Evolutionary conservation across 108 stramenopile genomes (phyloP), one percentile per base, ranked within the genome.

Genomic region (Schizochytrium sp.): DNA sequence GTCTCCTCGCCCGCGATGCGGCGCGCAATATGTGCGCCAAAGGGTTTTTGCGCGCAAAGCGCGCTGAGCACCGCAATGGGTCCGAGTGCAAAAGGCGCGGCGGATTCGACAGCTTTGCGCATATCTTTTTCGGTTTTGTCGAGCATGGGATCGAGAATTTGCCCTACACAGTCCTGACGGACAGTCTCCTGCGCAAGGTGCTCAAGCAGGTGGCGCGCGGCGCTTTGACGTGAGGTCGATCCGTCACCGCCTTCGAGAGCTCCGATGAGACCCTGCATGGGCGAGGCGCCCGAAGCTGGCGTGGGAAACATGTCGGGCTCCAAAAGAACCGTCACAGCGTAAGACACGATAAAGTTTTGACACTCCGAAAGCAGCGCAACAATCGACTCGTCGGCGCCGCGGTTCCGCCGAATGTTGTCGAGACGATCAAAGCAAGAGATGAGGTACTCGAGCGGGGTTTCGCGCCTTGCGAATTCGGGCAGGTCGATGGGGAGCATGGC

Each of bases 261-360:
- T 0, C 21, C 25, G 63, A 69, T 6, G 8, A 69, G 63, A 18
- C 34, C 25, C 10, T 18, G 14, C 63, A 69, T 53, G n/a, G 76
- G 76, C 4, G 76, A 21, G 28, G 45, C 23, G 23, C 76, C 28
- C 10, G 76, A 53, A 0, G 44, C 51, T 55, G 76, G n/a, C 23
- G 23, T 83, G 48, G 76, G 76, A 23, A 83, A 83, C 45, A 83
- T 47, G n/a, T 83, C 76, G 10, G 76, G 76, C 51, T 83, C 76
- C 10, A 83, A 45, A 43, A 83, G n/a, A 23, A 83, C 48, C 0
- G 76, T 83, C 18, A 83, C 51, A 34, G 76, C 45, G 51, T 83
- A 83, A 6, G 76, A 83, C 43, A 83, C 76, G 45, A 83, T 83
- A 1, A 53, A 83, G 14, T 83, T 83, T 45, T 53, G 45, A 47